phyloP scores from a whole-genome alignment of 139 green algal species.

The Closterium sp. region DNA sequence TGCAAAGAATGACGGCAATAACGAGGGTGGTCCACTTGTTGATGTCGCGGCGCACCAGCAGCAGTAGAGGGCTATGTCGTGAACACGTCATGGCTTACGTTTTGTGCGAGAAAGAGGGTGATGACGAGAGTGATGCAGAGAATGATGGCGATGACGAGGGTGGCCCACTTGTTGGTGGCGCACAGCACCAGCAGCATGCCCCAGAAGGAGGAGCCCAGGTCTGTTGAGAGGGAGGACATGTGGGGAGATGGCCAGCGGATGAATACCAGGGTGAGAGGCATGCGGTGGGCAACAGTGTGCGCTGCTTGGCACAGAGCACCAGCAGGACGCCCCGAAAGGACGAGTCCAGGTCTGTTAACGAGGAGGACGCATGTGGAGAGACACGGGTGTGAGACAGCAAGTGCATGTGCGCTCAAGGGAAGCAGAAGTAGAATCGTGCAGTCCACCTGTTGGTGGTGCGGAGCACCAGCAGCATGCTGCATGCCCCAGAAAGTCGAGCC shows the following conservation, averaged over 20 bases:
- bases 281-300: not conserved
- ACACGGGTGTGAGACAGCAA: no score
- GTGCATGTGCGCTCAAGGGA: no score
- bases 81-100: not conserved
- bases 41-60: constrained; percentile 1
- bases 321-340: constrained; percentile 35
- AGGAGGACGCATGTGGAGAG: no score
- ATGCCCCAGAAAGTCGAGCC: constrained; percentile 38
- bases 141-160: not conserved
- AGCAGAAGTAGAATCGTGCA: not conserved
- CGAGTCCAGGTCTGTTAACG: constrained; percentile 15
- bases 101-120: constrained; percentile 5
- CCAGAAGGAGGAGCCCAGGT: constrained; percentile 36
- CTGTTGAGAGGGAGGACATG: not conserved
- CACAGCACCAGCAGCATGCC: constrained; percentile 29
- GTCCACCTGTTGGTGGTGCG: not conserved
- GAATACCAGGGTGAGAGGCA: constrained; percentile 11
- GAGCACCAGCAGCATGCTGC: not conserved
- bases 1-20: not conserved
- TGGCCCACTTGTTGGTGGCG: constrained; percentile 7
- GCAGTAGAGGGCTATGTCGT: no score
- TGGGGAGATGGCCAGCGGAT: not conserved
- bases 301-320: not conserved
- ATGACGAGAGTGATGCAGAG: constrained; percentile 25
- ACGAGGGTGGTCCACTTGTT: not conserved